A percentile compares a stretch with the other conserved stretches of the same genome.
phyloP scores from a whole-genome alignment of 2,329 filamentous ascomycete species.

The Escovopsis sp. region DNA sequence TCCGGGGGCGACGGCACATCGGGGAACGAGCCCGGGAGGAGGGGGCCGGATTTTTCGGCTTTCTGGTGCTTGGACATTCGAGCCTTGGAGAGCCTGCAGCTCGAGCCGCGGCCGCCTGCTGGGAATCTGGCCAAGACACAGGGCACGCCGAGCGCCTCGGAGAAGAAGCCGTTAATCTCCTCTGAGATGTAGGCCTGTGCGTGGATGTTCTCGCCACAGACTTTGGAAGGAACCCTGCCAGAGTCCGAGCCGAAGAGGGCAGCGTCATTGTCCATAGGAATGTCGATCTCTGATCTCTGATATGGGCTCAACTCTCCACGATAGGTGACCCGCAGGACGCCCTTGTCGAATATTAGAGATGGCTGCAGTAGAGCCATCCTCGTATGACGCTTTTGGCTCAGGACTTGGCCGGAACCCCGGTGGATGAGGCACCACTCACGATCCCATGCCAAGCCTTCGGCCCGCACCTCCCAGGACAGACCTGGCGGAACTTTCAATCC shows the following conservation, averaged over 20 bases:
- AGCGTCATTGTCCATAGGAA: slow-evolving; percentile 57
- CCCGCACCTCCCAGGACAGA: slow-evolving; percentile 57
- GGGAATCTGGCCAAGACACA: slow-evolving; percentile 80
- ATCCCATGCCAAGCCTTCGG: slow-evolving; percentile 84
- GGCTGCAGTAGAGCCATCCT: slow-evolving; percentile 77
- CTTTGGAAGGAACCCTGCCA: slow-evolving; percentile 40
- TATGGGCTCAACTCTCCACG: slow-evolving; percentile 16
- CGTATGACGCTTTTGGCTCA: slow-evolving; percentile 82
- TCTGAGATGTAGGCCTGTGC: slow-evolving; percentile 55
- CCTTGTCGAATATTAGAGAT: slow-evolving; percentile 51
- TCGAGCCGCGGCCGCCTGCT: slow-evolving; percentile 42
- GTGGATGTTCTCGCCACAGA: slow-evolving; percentile 69
- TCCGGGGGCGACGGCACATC: slow-evolving; percentile 40
- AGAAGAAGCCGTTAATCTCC: slow-evolving; percentile 63
- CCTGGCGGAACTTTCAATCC: slow-evolving; percentile 55
- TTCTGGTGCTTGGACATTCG: slow-evolving; percentile 47
- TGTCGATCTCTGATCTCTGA: slow-evolving; percentile 24
- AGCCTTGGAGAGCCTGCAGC: slow-evolving; percentile 56
- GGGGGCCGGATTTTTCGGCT: slow-evolving; percentile 5
- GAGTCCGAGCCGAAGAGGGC: slow-evolving; percentile 30
- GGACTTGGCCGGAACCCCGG: slow-evolving; percentile 63
- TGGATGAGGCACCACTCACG: slow-evolving; percentile 94
- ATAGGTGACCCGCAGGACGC: slow-evolving; percentile 48
- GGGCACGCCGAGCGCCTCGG: slow-evolving; percentile 56
- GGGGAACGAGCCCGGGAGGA: slow-evolving; percentile 40